Evolutionary conservation across 345 rosid genomes (phyloP).

Genomic region (Cochlearia excelsa): DNA sequence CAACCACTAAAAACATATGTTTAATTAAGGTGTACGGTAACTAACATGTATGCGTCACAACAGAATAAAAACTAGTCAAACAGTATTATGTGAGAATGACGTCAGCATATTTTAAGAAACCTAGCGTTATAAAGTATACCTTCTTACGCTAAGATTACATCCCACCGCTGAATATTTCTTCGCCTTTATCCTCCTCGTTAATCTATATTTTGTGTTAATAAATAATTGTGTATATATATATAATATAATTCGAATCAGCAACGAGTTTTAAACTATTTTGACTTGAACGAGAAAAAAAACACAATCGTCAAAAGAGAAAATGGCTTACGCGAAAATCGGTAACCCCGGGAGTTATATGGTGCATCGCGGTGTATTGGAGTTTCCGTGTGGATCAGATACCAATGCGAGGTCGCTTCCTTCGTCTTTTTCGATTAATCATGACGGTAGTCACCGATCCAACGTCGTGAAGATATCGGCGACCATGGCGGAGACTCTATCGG

Average conservation of each 20-base stretch:
- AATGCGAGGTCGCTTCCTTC: slow-evolving; percentile 23
- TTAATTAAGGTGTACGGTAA: not conserved
- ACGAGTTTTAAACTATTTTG: too few relatives aligned
- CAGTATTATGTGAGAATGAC: not conserved
- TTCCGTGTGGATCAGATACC: slow-evolving; percentile 23
- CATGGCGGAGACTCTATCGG: slow-evolving; percentile 20
- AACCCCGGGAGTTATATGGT: slow-evolving; percentile 32
- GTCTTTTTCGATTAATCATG: slow-evolving; percentile 19
- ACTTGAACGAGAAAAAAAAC: slow-evolving; percentile 12
- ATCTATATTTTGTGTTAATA: not conserved
- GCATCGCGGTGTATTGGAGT: slow-evolving; percentile 35
- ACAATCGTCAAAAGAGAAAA: slow-evolving; percentile 2
- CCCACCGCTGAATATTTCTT: slow-evolving; percentile 23
- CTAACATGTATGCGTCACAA: slow-evolving; percentile 10
- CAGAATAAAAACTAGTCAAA: not conserved
- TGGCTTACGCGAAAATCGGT: slow-evolving; percentile 30
- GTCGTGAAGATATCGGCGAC: slow-evolving; percentile 27
- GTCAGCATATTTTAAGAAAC: slow-evolving; percentile 17
- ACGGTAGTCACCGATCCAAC: slow-evolving; percentile 14
- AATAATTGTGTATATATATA: not conserved
- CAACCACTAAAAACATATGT: not conserved
- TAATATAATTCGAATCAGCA: not conserved
- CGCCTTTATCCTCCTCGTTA: slow-evolving; percentile 13
- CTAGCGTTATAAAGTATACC: slow-evolving; percentile 13
- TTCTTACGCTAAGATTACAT: slow-evolving; percentile 18